phyloP scores from a whole-genome alignment of 2,329 filamentous ascomycete genomes.

The Ophiostoma fasciatum region DNA sequence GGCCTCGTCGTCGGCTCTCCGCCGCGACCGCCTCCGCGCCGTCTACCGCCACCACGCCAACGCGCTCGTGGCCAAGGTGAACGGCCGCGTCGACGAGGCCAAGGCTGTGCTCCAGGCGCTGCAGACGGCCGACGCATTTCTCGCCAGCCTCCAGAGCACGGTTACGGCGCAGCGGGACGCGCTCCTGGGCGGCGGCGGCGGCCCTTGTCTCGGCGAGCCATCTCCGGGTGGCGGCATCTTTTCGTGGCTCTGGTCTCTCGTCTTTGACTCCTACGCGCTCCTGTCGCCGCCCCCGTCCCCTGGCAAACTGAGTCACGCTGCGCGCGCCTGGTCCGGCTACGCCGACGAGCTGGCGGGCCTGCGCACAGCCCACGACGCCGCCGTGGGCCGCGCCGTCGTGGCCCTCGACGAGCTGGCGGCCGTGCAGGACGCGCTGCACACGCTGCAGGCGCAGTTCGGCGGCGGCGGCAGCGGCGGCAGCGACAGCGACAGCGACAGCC shows the following conservation, averaged over 20 bases:
- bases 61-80: constrained; percentile 55
- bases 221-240: not conserved
- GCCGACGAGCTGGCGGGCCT: constrained; percentile 2
- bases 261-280: no score
- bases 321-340: constrained; percentile 4
- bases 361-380: constrained; percentile 2
- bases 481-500: not conserved
- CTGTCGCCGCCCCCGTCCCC: no score
- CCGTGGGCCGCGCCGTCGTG: not conserved
- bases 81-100: constrained; percentile 52
- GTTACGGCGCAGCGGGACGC: constrained; percentile 48
- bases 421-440: constrained; percentile 1
- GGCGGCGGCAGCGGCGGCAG: not conserved
- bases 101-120: constrained; percentile 52
- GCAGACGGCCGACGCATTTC: constrained; percentile 50
- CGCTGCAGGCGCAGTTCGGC: constrained; percentile 1
- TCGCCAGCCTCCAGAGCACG: constrained; percentile 56
- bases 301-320: no score
- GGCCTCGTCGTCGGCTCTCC: not conserved
- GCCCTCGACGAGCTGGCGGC: constrained; percentile 6
- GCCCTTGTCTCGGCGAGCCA: not conserved
- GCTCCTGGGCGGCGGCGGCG: not conserved
- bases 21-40: constrained; percentile 41
- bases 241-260: not conserved
- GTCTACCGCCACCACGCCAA: constrained; percentile 62